Base-by-base conservation (phyloP, 805 yeast species). In the Candida qinlingensis region DNA sequence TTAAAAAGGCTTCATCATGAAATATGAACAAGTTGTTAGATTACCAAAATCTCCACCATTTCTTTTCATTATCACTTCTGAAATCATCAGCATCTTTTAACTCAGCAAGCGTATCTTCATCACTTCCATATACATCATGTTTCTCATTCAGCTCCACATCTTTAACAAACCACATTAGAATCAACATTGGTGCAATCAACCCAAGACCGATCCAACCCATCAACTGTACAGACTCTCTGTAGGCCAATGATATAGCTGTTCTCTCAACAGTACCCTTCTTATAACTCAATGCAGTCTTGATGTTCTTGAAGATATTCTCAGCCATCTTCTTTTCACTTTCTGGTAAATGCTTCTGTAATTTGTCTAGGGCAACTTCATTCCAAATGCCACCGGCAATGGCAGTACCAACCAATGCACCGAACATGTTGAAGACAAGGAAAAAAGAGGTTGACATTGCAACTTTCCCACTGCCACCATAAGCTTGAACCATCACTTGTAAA, bases 381-480 rank as follows among this genome's bases (percentile, higher is more conserved):
- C 68, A 64, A 39, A 60, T 54, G 48, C 61, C 64, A 47, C 64
- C 64, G 28, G 62, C 55, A 45, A 62, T 55, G 34, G 62, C 56
- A 28, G 59, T 51, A 35, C 68, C 68, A 38, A 63, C 59, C 38
- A 62, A 48, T 26, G 67, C 59, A 39, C 66, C 68, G 30, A 61
- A 50, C 31, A 62, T 56, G 39, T 47, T 50, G 54, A 61, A 63
- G 2, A 61, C 60, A 37, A 62, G 41, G 52, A 61, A 63, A 52
- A 64, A 60, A 7, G 66, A 63, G 11, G 67, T 63, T 5, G 65
- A 59, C 62, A 63, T 63, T 19, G 66, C 65, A 40, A 60, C 54
- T 42, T 62, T 61, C n/a, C 53, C 54, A 37, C 51, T 52, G 37
- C 65, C 66, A 9, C 62, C 62, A 46, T 54, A 51, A 30, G 62